A percentile compares a stretch with the other conserved stretches of the same genome.
phyloP scores from a whole-genome alignment of 768 basidiomycete genomes.

The Candolleomyces aberdarensis region DNA sequence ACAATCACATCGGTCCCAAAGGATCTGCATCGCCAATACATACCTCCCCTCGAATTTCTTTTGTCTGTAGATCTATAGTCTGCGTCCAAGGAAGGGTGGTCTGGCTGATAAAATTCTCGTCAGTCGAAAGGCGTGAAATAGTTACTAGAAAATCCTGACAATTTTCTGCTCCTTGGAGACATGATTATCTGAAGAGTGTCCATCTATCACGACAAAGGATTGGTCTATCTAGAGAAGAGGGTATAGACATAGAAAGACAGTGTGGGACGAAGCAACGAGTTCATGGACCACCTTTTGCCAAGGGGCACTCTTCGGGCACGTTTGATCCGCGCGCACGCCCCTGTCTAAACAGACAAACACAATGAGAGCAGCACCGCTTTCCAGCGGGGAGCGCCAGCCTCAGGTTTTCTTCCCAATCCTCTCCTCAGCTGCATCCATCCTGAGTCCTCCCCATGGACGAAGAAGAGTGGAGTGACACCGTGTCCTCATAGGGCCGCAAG shows the following conservation, averaged over 20 bases:
- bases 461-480: slow-evolving; percentile 3
- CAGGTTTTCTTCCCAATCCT: background rate
- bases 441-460: slow-evolving; percentile 9
- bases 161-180: background rate
- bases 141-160: slow-evolving; percentile 7
- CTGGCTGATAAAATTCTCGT: slow-evolving; percentile 2
- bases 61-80: slow-evolving; percentile 38
- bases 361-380: no score
- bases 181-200: background rate
- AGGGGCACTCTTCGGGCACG: background rate
- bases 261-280: background rate
- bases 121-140: background rate
- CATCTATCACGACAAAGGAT: slow-evolving; percentile 7
- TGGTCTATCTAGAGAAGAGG: background rate
- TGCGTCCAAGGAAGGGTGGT: slow-evolving; percentile 46
- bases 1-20: no score
- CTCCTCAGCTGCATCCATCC: background rate
- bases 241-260: background rate
- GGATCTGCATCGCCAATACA: background rate
- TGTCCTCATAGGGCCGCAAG: slow-evolving; percentile 28
- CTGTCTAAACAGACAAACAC: no score
- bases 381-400: no score
- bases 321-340: no score
- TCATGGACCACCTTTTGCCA: background rate
- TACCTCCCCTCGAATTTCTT: no score